These are phyloP conservation scores for Ustilago nuda DNA, from an alignment of 1,284 basidiomycete species.

Conservation along the genomic window DNA sequence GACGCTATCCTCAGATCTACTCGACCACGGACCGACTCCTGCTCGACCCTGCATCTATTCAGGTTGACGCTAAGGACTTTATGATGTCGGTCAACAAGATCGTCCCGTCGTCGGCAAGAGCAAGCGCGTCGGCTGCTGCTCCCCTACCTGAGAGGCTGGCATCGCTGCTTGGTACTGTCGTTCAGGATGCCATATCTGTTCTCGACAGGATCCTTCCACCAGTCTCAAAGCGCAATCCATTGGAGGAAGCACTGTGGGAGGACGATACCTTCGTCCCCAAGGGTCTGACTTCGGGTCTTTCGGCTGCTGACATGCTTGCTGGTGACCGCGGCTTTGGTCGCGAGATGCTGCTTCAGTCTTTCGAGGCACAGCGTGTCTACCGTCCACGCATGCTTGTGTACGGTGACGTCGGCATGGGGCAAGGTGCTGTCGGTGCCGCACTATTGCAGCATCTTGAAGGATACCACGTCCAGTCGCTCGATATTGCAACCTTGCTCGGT, in stretches of 20 bases:
- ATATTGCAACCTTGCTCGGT: constrained; percentile 86
- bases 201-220: constrained; percentile 72
- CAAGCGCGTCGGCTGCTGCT: constrained; percentile 83
- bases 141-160: constrained; percentile 88
- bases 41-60: constrained; percentile 86
- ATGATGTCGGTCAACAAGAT: constrained; percentile 88
- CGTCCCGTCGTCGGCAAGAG: constrained; percentile 92
- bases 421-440: constrained; percentile 87
- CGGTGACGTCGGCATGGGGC: constrained; percentile 88
- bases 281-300: constrained; percentile 30
- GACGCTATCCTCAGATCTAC: constrained; percentile 97
- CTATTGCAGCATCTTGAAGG: constrained; percentile 94
- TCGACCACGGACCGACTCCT: constrained; percentile 86
- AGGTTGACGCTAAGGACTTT: constrained; percentile 89
- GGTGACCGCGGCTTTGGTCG: constrained; percentile 61
- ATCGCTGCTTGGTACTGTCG: constrained; percentile 78
- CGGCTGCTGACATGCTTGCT: constrained; percentile 49
- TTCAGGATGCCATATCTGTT: constrained; percentile 79
- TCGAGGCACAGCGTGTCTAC: constrained; percentile 90
- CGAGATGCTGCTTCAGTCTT: constrained; percentile 74
- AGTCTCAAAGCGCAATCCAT: constrained; percentile 70
- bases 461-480: constrained; percentile 92
- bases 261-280: constrained; percentile 75
- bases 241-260: constrained; percentile 90
- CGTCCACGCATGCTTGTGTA: constrained; percentile 88